These are phyloP conservation scores for Lasiosphaeriaceae sp. DNA, from an alignment of 495 filamentous ascomycete species.

Conservation along the genomic window DNA sequence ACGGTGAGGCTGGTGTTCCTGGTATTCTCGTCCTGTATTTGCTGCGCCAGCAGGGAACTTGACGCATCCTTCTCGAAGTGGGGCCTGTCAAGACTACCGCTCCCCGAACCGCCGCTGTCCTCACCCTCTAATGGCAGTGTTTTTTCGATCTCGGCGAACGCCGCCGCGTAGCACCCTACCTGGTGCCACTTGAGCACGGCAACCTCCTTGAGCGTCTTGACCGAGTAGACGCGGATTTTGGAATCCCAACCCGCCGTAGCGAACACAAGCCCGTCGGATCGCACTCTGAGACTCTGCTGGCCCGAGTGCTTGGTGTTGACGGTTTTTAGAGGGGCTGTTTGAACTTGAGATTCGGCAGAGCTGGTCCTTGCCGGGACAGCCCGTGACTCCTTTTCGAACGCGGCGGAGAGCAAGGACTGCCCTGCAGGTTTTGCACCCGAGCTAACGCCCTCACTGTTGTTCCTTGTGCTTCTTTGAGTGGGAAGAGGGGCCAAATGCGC, in stretches of 20 bases:
- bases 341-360: conserved; percentile 16
- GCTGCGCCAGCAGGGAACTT: too few relatives aligned
- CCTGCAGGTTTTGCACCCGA: background rate
- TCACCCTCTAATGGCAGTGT: background rate
- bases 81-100: background rate
- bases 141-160: conserved; percentile 58
- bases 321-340: conserved; percentile 47
- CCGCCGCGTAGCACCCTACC: conserved; percentile 81
- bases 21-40: background rate
- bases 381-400: background rate
- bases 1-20: background rate
- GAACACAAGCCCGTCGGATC: conserved; percentile 77
- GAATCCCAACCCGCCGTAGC: conserved; percentile 94
- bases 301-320: conserved; percentile 82
- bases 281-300: conserved; percentile 75
- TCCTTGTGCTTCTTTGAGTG: background rate
- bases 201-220: conserved; percentile 78
- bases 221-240: conserved; percentile 72
- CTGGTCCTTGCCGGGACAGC: conserved; percentile 11
- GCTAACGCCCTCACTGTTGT: background rate
- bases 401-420: background rate
- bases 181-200: conserved; percentile 96
- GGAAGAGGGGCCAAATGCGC: background rate
- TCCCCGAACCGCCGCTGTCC: background rate
- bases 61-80: background rate